A percentile compares a stretch with the other conserved stretches of the same genome.
Evolutionary conservation across 163 green algal species (phyloP).

Genomic region (Prototheca wickerhamii): DNA sequence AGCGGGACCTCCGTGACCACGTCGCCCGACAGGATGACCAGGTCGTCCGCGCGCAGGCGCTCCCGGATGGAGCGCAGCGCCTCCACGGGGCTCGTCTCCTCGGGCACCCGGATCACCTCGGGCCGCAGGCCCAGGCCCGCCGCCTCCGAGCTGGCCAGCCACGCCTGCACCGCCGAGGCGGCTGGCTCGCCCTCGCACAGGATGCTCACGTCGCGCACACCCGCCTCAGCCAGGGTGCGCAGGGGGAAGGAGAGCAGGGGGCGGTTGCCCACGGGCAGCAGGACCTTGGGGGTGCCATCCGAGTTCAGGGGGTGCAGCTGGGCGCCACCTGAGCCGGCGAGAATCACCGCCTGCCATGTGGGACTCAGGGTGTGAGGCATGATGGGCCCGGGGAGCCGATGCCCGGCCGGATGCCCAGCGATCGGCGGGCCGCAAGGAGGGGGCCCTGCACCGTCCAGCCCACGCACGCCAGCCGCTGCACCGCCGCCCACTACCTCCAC

Average conservation of each 20-base stretch:
- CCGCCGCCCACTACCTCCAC: not conserved
- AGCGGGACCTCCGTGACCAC: constrained; percentile 66
- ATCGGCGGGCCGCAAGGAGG: not conserved
- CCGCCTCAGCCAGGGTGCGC: constrained; percentile 50
- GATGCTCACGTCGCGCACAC: constrained; percentile 52
- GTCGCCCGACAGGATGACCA: constrained; percentile 65
- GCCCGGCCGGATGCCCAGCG: too few relatives aligned
- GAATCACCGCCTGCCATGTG: constrained; percentile 43
- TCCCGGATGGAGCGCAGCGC: constrained; percentile 49
- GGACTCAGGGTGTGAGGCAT: not conserved
- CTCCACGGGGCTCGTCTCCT: constrained; percentile 52
- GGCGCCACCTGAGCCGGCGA: constrained; percentile 45
- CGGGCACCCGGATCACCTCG: constrained; percentile 49
- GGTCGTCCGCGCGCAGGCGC: constrained; percentile 34
- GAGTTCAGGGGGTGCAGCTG: constrained; percentile 53
- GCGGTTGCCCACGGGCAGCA: constrained; percentile 60
- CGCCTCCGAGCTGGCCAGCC: constrained; percentile 19
- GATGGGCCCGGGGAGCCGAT: not conserved
- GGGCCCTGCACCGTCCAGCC: not conserved
- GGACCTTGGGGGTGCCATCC: constrained; percentile 44
- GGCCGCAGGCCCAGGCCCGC: constrained; percentile 6
- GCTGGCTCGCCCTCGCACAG: constrained; percentile 34
- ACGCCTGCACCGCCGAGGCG: constrained; percentile 23
- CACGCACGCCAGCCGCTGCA: not conserved
- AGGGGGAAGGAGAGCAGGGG: constrained; percentile 67